These are phyloP conservation scores for Rhizophagus prolifer DNA, from an alignment of 192 early-diverging fungal genomes.

Conservation along the genomic window DNA sequence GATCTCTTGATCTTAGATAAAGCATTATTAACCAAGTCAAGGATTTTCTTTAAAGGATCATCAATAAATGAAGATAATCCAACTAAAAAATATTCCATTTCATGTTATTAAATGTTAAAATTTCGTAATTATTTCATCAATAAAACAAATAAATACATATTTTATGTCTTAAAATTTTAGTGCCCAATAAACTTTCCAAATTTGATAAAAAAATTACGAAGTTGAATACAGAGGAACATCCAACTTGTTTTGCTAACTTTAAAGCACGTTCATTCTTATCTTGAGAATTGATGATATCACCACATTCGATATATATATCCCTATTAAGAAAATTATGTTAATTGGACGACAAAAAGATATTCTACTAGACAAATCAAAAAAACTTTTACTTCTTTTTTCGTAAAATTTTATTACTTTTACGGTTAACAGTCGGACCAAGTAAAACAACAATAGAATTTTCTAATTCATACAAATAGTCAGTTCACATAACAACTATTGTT, in stretches of 20 bases:
- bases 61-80: conserved; percentile 79
- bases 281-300: conserved; percentile 69
- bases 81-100: conserved; percentile 3
- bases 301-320: conserved; percentile 77
- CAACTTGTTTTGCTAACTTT: conserved; percentile 78
- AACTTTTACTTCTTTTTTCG: conserved; percentile 55
- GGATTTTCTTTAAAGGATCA: conserved; percentile 74
- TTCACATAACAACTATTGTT: background rate
- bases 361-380: background rate
- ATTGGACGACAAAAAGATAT: background rate
- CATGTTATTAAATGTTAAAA: background rate
- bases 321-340: conserved; percentile 21
- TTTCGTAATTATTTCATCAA: background rate
- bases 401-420: conserved; percentile 71
- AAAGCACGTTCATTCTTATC: conserved; percentile 74
- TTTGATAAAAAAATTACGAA: conserved; percentile 71
- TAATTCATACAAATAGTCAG: background rate
- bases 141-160: conserved; percentile 46
- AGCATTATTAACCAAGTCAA: conserved; percentile 76
- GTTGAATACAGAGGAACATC: conserved; percentile 89
- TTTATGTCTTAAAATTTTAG: conserved; percentile 87
- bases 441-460: conserved; percentile 88
- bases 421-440: conserved; percentile 78
- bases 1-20: conserved; percentile 41
- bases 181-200: conserved; percentile 78